Conservation (phyloP, 2,329 filamentous ascomycete genomes). For the Aspergillus eucalypticola region DNA sequence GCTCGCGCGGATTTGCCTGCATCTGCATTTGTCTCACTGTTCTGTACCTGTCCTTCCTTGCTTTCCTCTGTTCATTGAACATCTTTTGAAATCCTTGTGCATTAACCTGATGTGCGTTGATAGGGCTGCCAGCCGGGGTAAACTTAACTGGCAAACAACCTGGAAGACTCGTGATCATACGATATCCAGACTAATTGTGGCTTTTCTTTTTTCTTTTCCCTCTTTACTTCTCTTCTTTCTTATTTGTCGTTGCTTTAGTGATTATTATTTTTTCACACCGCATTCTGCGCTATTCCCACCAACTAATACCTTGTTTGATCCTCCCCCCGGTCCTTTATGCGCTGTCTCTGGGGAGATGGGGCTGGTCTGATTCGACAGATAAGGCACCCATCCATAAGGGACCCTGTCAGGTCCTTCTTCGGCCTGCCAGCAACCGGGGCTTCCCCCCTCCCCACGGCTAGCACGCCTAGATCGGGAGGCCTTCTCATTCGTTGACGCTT, state of each 20-base stretch:
- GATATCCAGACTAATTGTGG: background rate
- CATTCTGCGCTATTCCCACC: background rate
- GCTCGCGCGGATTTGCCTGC: background rate
- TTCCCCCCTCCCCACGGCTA: background rate
- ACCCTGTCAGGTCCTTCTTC: background rate
- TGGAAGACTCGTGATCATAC: background rate
- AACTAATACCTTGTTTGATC: background rate
- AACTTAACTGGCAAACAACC: background rate
- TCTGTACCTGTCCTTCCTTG: background rate
- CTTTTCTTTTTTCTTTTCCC: background rate
- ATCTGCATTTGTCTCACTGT: background rate
- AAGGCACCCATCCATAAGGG: background rate
- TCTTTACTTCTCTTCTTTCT: background rate
- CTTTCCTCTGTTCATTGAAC: background rate
- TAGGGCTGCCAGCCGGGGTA: background rate
- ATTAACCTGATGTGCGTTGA: background rate
- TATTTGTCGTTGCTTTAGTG: background rate
- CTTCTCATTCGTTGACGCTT: background rate
- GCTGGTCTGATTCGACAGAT: conserved; percentile 4
- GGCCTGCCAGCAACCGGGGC: background rate
- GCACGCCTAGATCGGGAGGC: background rate
- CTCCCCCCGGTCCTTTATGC: background rate
- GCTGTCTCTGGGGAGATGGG: background rate
- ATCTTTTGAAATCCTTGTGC: background rate
- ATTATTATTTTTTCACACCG: background rate